Evolutionary conservation across 2,329 filamentous ascomycete species (phyloP).

Genomic region (Nectriaceae sp.): DNA sequence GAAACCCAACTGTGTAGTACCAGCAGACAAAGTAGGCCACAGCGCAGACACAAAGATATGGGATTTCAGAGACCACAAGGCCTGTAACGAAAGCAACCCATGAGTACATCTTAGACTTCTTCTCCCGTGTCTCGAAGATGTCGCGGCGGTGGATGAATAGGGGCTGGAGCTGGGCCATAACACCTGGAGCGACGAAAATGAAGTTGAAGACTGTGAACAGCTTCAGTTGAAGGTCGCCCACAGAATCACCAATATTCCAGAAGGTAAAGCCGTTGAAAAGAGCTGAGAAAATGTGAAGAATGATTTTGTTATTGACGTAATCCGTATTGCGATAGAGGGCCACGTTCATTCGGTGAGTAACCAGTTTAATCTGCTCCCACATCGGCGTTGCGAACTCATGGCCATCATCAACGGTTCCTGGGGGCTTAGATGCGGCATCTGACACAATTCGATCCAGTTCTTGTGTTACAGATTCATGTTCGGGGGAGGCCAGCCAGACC

Average conservation of each 20-base stretch:
- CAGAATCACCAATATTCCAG: slow-evolving; percentile 57
- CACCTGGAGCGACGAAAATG: slow-evolving; percentile 61
- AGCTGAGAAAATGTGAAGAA: slow-evolving; percentile 54
- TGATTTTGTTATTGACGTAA: slow-evolving; percentile 66
- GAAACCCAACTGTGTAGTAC: slow-evolving; percentile 60
- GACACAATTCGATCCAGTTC: slow-evolving; percentile 66
- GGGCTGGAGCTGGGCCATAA: slow-evolving; percentile 60
- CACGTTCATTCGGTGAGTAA: slow-evolving; percentile 62
- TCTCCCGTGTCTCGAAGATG: slow-evolving; percentile 60
- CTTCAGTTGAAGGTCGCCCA: slow-evolving; percentile 53
- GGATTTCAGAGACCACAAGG: slow-evolving; percentile 50
- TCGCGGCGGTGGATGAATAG: slow-evolving; percentile 58
- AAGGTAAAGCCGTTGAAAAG: slow-evolving; percentile 65
- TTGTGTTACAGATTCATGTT: slow-evolving; percentile 55
- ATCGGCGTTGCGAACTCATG: slow-evolving; percentile 74
- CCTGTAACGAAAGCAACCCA: slow-evolving; percentile 61
- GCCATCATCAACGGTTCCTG: slow-evolving; percentile 49
- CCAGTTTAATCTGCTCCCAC: slow-evolving; percentile 62
- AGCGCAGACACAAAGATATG: slow-evolving; percentile 46
- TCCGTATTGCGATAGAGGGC: slow-evolving; percentile 67
- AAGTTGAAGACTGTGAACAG: slow-evolving; percentile 65
- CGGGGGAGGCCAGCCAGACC: slow-evolving; percentile 67
- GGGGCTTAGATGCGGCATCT: slow-evolving; percentile 50
- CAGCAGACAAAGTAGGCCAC: slow-evolving; percentile 55
- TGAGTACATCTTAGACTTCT: slow-evolving; percentile 62